Base-by-base conservation (phyloP, 2,329 filamentous ascomycete genomes). In the Fusarium sp. region DNA sequence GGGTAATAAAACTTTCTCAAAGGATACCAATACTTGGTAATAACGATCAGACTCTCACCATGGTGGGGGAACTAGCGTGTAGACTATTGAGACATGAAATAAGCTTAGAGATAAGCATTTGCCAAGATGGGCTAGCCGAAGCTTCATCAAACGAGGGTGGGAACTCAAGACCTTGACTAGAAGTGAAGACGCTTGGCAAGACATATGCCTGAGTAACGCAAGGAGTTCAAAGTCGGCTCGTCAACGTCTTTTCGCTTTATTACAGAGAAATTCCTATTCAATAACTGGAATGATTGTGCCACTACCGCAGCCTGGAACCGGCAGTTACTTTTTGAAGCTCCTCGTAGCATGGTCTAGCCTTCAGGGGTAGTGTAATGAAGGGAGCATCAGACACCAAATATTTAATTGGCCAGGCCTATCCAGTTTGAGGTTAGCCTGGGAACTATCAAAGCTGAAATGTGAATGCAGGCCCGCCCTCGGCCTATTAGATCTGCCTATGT, bases 31-130 rank as follows among this genome's bases (percentile, higher is more conserved):
- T 18, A 26, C 6, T n/a, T 20, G 28, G 8, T 30, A 9, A 34
- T 12, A 15, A 20, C 10, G 15, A 30, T n/a, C 6, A 8, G 54
- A 12, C 45, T 40, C 3, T 10, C 3, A 15, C 20, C 15, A 10
- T 26, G 15, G 26, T 13, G 20, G 5, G 40, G 26, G 8, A 6
- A 26, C 20, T 57, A 57, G 54, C 13, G 9, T 23, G 18, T 16
- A 57, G 28, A 40, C 54, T 51, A 51, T 34, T 51, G 54, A 40
- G 13, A 33, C 28, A 31, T 41, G 28, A 51, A 51, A 51, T 51
- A 57, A 51, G 30, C 54, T 57, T 40, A 28, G 8, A 34, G 10
- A 51, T 40, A 57, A 57, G 54, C 54, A 34, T 41, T 57, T 30
- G 54, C 54, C 54, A 51, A 57, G 54, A 33, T 41, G 54, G 45